A percentile compares a stretch with the other conserved stretches of the same genome.
Evolutionary conservation across 1,139 yeast species (phyloP).

Genomic region (Taphrina communis): DNA sequence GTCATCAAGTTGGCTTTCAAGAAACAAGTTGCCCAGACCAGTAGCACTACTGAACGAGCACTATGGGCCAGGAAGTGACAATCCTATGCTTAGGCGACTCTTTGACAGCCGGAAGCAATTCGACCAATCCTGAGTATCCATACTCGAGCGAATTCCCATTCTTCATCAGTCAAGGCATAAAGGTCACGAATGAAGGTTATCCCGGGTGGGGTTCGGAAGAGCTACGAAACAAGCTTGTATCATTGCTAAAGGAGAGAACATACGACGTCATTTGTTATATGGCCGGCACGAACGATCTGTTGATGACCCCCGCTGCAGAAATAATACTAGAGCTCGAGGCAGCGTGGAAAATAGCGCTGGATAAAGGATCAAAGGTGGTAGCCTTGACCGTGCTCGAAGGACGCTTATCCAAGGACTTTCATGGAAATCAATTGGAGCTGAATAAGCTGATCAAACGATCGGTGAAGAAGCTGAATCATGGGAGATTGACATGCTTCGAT

Average conservation of each 20-base stretch:
- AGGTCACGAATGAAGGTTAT: constrained; percentile 23
- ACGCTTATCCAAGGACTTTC: constrained; percentile 1
- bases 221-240: not conserved
- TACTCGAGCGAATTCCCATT: constrained; percentile 13
- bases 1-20: too few species aligned
- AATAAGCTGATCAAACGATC: constrained; percentile 20
- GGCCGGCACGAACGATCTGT: constrained; percentile 28
- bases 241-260: not conserved
- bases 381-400: constrained; percentile 26
- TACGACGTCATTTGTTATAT: constrained; percentile 9
- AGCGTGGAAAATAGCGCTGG: constrained; percentile 11
- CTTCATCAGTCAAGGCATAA: not conserved
- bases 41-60: not conserved
- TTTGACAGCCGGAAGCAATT: constrained; percentile 4
- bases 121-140: constrained; percentile 5
- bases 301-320: constrained; percentile 14
- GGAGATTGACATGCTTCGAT: constrained; percentile 10
- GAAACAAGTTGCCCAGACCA: too few species aligned
- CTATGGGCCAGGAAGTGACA: constrained; percentile 10
- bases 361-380: constrained; percentile 7
- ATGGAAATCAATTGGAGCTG: constrained; percentile 2
- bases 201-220: constrained; percentile 9
- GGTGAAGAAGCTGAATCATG: not conserved
- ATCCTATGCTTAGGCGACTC: constrained; percentile 27
- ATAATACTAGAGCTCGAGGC: not conserved